A percentile compares a stretch with the other conserved stretches of the same genome.
These are phyloP conservation scores for Malus hybrid DNA, from an alignment of 331 rosid species.

Conservation along the genomic window DNA sequence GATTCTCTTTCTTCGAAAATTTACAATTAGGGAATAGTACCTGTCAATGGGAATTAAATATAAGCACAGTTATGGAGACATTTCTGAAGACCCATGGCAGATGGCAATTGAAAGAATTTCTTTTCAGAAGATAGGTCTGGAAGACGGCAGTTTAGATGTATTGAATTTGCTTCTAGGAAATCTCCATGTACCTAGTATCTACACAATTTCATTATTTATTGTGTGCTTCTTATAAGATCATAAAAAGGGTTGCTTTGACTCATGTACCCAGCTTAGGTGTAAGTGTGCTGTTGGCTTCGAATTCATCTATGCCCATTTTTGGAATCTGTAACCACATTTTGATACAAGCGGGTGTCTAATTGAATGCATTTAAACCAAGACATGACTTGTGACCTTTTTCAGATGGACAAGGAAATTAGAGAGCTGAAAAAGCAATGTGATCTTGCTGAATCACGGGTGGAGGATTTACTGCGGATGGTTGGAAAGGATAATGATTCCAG, in stretches of 20 bases:
- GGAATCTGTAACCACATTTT: neutral
- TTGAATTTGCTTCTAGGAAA: neutral
- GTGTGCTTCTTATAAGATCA: neutral
- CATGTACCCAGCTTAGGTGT: neutral
- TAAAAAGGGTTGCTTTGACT: neutral
- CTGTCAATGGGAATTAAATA: neutral
- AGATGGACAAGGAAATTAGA: slow-evolving; percentile 86
- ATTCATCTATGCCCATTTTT: neutral
- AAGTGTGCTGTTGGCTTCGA: neutral
- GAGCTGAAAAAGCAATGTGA: slow-evolving; percentile 85
- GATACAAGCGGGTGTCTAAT: neutral
- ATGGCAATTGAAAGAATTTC: neutral
- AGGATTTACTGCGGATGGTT: slow-evolving; percentile 68
- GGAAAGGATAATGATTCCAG: slow-evolving; percentile 54
- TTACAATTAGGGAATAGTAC: neutral
- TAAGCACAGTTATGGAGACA: neutral
- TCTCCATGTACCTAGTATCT: neutral
- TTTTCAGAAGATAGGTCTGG: neutral
- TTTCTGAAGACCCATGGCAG: neutral
- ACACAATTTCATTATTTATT: neutral
- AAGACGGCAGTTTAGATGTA: neutral
- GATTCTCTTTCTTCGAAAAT: slow-evolving; percentile 1
- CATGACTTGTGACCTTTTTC: slow-evolving; percentile 20
- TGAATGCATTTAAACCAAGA: slow-evolving; percentile 1
- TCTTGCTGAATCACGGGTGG: slow-evolving; percentile 87